Conservation (phyloP, 2,329 filamentous ascomycete genomes). For the Westerdykella ornata region DNA sequence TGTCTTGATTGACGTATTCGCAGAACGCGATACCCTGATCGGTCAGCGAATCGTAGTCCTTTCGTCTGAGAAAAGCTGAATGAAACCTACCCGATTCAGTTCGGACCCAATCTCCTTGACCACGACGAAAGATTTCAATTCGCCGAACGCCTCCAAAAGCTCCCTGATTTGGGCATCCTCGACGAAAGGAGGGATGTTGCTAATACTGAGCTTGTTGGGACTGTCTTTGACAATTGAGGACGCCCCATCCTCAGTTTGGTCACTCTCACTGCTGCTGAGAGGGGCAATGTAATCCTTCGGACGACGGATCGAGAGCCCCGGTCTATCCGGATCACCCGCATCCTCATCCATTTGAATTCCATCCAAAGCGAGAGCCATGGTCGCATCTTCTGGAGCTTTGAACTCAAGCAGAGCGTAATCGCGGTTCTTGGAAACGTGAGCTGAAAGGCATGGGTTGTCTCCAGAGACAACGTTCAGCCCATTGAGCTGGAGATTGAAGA, state of each 20-base stretch:
- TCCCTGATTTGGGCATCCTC: conserved; percentile 88
- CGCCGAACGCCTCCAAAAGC: conserved; percentile 82
- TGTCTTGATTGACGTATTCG: conserved; percentile 74
- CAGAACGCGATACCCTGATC: conserved; percentile 87
- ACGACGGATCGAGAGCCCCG: conserved; percentile 68
- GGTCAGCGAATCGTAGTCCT: conserved; percentile 10
- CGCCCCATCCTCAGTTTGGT: conserved; percentile 69
- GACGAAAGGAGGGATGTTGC: conserved; percentile 81
- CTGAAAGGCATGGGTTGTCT: conserved; percentile 75
- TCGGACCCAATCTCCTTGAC: conserved; percentile 82
- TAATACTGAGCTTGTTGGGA: conserved; percentile 88
- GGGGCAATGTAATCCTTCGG: conserved; percentile 90
- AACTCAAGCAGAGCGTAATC: conserved; percentile 88
- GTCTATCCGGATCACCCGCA: conserved; percentile 44
- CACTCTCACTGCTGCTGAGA: conserved; percentile 60
- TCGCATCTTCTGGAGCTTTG: conserved; percentile 78
- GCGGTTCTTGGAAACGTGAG: conserved; percentile 71
- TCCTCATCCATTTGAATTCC: conserved; percentile 74
- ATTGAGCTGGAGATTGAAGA: conserved; percentile 96
- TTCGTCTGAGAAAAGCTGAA: neutral
- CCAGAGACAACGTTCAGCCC: conserved; percentile 86
- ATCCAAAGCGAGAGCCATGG: conserved; percentile 82
- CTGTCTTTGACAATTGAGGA: conserved; percentile 81
- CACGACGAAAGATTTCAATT: conserved; percentile 83
- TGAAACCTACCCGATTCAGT: conserved; percentile 68